Evolutionary conservation across 805 yeast genomes (phyloP).

Genomic region (Pichia pseudocactophila): DNA sequence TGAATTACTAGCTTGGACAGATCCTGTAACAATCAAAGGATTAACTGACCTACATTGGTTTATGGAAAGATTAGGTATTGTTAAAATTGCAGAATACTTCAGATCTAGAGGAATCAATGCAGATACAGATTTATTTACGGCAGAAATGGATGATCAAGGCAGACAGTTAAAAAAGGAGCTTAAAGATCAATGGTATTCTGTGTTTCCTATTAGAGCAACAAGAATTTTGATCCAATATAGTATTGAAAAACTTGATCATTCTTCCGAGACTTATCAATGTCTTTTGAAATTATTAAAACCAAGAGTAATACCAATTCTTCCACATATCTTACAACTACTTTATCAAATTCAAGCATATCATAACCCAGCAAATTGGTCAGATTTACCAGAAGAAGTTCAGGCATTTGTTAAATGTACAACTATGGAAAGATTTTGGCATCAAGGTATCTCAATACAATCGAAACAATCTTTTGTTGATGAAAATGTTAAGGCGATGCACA

Average conservation of each 20-base stretch:
- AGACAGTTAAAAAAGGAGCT: slow-evolving; percentile 62
- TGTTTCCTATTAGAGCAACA: slow-evolving; percentile 93
- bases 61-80: slow-evolving; percentile 95
- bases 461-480: slow-evolving; percentile 92
- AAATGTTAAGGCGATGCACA: slow-evolving; percentile 86
- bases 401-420: slow-evolving; percentile 85
- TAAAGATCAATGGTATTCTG: slow-evolving; percentile 85
- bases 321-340: slow-evolving; percentile 78
- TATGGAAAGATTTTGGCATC: slow-evolving; percentile 96
- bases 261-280: slow-evolving; percentile 61
- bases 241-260: slow-evolving; percentile 80
- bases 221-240: slow-evolving; percentile 92
- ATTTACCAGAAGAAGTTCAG: slow-evolving; percentile 81
- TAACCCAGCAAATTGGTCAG: slow-evolving; percentile 86
- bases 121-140: slow-evolving; percentile 60
- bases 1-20: slow-evolving; percentile 86
- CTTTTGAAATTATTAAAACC: slow-evolving; percentile 84
- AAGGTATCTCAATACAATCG: slow-evolving; percentile 90
- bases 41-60: slow-evolving; percentile 90
- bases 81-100: slow-evolving; percentile 85
- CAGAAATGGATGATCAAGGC: slow-evolving; percentile 88
- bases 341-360: slow-evolving; percentile 92
- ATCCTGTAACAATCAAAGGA: slow-evolving; percentile 84
- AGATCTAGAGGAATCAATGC: slow-evolving; percentile 74
- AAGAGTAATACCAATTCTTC: slow-evolving; percentile 81